A percentile compares a stretch with the other conserved stretches of the same genome.
Conservation (phyloP, 1,284 basidiomycete species). For the Naganishia cerealis region DNA sequence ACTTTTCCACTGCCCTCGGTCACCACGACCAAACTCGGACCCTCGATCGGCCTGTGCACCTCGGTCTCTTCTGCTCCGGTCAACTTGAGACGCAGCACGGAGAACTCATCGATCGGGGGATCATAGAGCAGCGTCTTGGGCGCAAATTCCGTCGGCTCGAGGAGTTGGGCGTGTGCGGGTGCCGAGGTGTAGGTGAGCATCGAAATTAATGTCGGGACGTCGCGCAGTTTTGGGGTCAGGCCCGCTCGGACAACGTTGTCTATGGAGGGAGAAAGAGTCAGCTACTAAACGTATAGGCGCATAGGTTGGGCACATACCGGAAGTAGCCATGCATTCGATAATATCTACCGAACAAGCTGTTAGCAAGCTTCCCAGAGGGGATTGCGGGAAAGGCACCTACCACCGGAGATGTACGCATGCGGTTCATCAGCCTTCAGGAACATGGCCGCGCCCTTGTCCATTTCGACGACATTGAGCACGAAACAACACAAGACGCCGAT, state of each 20-base stretch:
- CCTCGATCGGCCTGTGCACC: constrained; percentile 64
- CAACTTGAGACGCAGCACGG: constrained; percentile 70
- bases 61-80: constrained; percentile 49
- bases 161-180: constrained; percentile 67
- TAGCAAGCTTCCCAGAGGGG: not conserved
- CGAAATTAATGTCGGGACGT: constrained; percentile 82
- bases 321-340: constrained; percentile 96
- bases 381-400: constrained; percentile 57
- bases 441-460: constrained; percentile 82
- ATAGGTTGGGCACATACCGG: constrained; percentile 47
- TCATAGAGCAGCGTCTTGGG: constrained; percentile 68
- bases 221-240: constrained; percentile 91
- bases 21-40: constrained; percentile 80
- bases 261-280: constrained; percentile 8
- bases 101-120: constrained; percentile 92
- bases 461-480: constrained; percentile 79
- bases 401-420: constrained; percentile 91
- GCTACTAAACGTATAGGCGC: not conserved
- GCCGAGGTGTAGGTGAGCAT: constrained; percentile 84
- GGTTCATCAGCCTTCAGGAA: constrained; percentile 95
- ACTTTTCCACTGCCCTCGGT: constrained; percentile 67
- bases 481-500: constrained; percentile 93
- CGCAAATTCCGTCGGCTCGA: constrained; percentile 63
- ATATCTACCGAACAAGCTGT: constrained; percentile 65
- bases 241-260: constrained; percentile 99